A percentile compares a stretch with the other conserved stretches of the same genome.
Evolutionary conservation across 441 rosid species (phyloP).

Genomic region (Metrosideros polymorpha): DNA sequence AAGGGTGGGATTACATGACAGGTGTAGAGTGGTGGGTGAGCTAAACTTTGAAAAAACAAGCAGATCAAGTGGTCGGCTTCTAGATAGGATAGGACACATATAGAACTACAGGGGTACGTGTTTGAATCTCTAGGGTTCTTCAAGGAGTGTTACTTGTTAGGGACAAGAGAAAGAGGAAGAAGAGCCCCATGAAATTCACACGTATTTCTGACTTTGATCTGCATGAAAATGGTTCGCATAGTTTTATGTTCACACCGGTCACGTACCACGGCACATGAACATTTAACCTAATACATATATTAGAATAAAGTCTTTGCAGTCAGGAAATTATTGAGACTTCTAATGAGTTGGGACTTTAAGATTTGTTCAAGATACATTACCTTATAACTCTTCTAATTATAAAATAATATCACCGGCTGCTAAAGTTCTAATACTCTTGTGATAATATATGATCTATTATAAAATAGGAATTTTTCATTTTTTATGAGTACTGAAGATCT

Average conservation of each 20-base stretch:
- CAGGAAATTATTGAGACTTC: not conserved
- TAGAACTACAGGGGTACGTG: not conserved
- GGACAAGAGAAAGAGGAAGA: not conserved
- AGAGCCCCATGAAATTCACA: not conserved
- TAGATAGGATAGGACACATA: not conserved
- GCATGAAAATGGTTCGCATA: not conserved
- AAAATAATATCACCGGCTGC: not conserved
- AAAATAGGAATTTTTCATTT: not conserved
- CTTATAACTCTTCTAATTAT: not conserved
- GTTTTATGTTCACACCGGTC: not conserved
- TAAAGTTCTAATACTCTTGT: not conserved
- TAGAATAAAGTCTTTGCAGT: not conserved
- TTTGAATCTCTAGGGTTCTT: not conserved
- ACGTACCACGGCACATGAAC: not conserved
- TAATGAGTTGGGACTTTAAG: not conserved
- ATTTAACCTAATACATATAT: not conserved
- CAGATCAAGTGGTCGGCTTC: not conserved
- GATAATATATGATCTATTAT: not conserved
- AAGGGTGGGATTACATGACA: conserved; percentile 10
- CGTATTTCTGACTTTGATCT: not conserved
- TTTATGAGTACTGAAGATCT: not conserved
- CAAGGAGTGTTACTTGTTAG: not conserved
- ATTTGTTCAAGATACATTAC: not conserved
- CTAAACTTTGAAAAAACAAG: conserved; percentile 53
- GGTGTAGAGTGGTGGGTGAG: conserved; percentile 55